phyloP scores from a whole-genome alignment of 2,329 filamentous ascomycete species.

The Aspergillus awamori region DNA sequence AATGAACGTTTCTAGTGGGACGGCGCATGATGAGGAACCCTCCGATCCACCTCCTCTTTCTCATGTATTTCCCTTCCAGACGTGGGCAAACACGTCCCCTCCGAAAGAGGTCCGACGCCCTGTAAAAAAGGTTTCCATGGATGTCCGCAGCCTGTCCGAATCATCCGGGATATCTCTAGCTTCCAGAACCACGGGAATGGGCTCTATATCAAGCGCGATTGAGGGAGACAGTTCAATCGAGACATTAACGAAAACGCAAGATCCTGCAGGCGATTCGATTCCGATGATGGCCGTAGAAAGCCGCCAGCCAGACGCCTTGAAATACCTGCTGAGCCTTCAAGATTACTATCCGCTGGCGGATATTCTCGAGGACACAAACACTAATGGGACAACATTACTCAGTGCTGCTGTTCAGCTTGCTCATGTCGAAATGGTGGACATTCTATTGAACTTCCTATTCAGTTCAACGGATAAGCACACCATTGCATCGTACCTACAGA shows the following conservation, averaged over 20 bases:
- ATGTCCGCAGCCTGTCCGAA: constrained; percentile 83
- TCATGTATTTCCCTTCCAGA: constrained; percentile 92
- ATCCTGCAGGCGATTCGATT: constrained; percentile 75
- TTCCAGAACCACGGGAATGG: constrained; percentile 77
- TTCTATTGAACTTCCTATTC: constrained; percentile 72
- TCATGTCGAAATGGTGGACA: constrained; percentile 72
- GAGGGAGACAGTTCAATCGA: constrained; percentile 88
- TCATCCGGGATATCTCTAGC: constrained; percentile 81
- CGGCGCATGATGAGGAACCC: constrained; percentile 15
- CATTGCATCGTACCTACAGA: constrained; percentile 68
- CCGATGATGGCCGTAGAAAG: constrained; percentile 83
- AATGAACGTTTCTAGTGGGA: constrained; percentile 25
- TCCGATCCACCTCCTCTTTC: constrained; percentile 55
- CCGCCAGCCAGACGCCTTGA: constrained; percentile 70
- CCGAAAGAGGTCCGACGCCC: constrained; percentile 53
- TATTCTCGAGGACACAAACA: constrained; percentile 82
- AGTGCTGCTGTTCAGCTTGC: constrained; percentile 89
- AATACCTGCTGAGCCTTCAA: constrained; percentile 75
- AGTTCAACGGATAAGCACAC: constrained; percentile 58
- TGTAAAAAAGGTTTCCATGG: constrained; percentile 83
- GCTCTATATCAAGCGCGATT: constrained; percentile 70
- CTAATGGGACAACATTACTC: constrained; percentile 84
- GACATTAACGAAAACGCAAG: constrained; percentile 58
- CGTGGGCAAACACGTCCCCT: constrained; percentile 52
- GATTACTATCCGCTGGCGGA: constrained; percentile 73